Base-by-base conservation (phyloP, 2,329 filamentous ascomycete species). In the Sporothrix euskadiensis region DNA sequence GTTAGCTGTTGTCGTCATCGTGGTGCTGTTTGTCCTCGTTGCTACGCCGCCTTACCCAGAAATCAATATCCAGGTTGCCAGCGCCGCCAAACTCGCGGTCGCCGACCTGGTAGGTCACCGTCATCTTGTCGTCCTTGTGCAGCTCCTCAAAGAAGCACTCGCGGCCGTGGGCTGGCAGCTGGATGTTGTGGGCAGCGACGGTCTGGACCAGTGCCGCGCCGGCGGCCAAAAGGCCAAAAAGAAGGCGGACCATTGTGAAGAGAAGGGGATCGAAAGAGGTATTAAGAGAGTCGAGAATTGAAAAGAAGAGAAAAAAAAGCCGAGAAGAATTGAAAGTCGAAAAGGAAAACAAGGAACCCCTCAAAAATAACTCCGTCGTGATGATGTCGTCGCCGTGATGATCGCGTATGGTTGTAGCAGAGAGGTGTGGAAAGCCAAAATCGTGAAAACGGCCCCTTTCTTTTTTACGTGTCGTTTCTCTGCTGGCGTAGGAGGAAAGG, bases 131-230 rank as follows among this genome's bases (percentile, higher is more conserved):
- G 83, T 97, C 96, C 82, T 88, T 89, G 86, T 97, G 95, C 74
- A 99, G 90, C 78, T 87, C 84, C 85, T 99, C 96, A 86, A 97
- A 93, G 88, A 98, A 99, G 87, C 96, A 99, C 86, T 99, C 96
- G 84, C 94, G 90, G 80, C 94, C 93, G 84, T 99, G 94, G 78
- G 94, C 92, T 76, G 91, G 91, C 80, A 99, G 90, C 82, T 96
- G 93, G 83, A 99, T 98, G 86, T 97, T 98, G 89, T 99, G 96
- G 78, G 93, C 94, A 75, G 88, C 87, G 77, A 90, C 87, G 78
- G 89, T 88, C 78, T 90, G 85, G 81, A 84, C 78, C 75, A 92
- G 82, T 78, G 85, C 84, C 76, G 86, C 86, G 79, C 85, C 85
- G 77, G 87, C 86, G 75, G 84, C 84, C 73, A 81, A 76, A 71